A percentile compares a stretch with the other conserved stretches of the same genome.
These are phyloP conservation scores for Candida quercuum DNA, from an alignment of 805 yeast species.

Conservation along the genomic window DNA sequence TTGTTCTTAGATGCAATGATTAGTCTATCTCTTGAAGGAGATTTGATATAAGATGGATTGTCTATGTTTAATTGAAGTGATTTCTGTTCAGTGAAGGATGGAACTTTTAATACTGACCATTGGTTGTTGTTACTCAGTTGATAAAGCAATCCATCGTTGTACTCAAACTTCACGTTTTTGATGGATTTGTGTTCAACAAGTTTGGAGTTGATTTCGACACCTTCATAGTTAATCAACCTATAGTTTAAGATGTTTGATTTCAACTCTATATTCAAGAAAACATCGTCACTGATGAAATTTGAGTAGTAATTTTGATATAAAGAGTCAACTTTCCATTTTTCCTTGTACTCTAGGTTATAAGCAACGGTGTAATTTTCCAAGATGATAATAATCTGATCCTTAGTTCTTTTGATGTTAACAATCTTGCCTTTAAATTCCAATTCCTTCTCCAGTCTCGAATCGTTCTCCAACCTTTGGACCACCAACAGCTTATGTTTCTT, in stretches of 20 bases:
- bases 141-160: slow-evolving; percentile 16
- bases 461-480: slow-evolving; percentile 18
- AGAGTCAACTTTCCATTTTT: slow-evolving; percentile 11
- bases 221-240: slow-evolving; percentile 13
- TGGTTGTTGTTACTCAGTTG: no score
- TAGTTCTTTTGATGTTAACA: slow-evolving; percentile 6
- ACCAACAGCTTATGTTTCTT: no score
- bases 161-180: slow-evolving; percentile 10
- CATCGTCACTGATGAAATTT: slow-evolving; percentile 14
- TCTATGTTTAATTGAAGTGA: slow-evolving; percentile 4
- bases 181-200: slow-evolving; percentile 15
- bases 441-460: slow-evolving; percentile 19
- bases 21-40: slow-evolving; percentile 24
- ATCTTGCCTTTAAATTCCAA: slow-evolving; percentile 8
- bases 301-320: slow-evolving; percentile 14
- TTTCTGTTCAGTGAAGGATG: slow-evolving; percentile 19
- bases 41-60: no score
- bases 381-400: slow-evolving; percentile 8
- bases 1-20: slow-evolving; percentile 20
- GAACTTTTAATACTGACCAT: slow-evolving; percentile 13
- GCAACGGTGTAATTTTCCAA: slow-evolving; percentile 7
- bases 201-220: slow-evolving; percentile 21
- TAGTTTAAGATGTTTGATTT: slow-evolving; percentile 13
- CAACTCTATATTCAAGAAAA: slow-evolving; percentile 12
- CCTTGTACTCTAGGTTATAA: slow-evolving; percentile 4